Percentiles rank a stretch among this genome's conserved stretches.
Conservation (phyloP, 352 stramenopile species). For the Phytophthora meadii region DNA sequence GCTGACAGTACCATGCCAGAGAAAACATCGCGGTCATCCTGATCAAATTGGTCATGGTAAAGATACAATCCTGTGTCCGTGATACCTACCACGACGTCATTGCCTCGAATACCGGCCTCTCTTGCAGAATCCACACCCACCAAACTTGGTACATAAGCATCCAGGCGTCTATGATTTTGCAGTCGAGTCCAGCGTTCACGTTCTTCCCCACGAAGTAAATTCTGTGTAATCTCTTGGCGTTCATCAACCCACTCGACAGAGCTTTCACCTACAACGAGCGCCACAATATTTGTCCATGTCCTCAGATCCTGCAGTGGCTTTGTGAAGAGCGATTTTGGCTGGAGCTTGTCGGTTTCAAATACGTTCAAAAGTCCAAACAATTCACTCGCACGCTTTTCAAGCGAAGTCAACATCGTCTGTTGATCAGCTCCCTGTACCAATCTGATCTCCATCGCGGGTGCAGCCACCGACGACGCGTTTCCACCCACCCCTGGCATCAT, state of each 20-base stretch:
- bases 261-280: constrained; percentile 49
- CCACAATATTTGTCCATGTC: constrained; percentile 68
- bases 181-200: constrained; percentile 32
- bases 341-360: constrained; percentile 47
- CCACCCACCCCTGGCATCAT: constrained; percentile 14
- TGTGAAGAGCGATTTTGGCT: constrained; percentile 55
- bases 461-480: constrained; percentile 20
- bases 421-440: constrained; percentile 50
- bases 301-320: constrained; percentile 57
- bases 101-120: constrained; percentile 68
- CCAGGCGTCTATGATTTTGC: constrained; percentile 54
- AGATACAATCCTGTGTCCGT: constrained; percentile 85
- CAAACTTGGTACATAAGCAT: constrained; percentile 65
- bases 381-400: constrained; percentile 47
- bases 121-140: constrained; percentile 72
- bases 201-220: constrained; percentile 38
- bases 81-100: constrained; percentile 79
- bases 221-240: constrained; percentile 42
- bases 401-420: constrained; percentile 32
- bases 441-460: constrained; percentile 68
- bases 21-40: constrained; percentile 63
- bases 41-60: constrained; percentile 86
- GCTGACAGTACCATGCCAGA: constrained; percentile 44
- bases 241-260: constrained; percentile 76
- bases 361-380: constrained; percentile 70